Percentiles rank a stretch among this genome's conserved stretches.
Evolutionary conservation across 192 early-diverging fungal species (phyloP).

Genomic region (Piromyces sp.): DNA sequence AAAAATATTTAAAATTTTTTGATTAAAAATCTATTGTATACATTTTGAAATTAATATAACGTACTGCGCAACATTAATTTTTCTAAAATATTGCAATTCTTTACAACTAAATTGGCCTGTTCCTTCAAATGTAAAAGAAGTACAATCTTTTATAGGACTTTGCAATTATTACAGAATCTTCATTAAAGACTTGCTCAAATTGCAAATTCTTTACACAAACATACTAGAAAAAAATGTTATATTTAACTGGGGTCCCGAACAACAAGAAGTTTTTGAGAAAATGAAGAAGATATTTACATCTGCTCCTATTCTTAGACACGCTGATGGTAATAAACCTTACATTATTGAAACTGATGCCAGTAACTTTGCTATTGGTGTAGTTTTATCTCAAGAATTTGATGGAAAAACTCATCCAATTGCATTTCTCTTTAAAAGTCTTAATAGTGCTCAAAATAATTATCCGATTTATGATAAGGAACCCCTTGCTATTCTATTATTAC

Average conservation of each 20-base stretch:
- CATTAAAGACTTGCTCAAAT: slow-evolving; percentile 9
- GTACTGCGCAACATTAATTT: too few relatives aligned
- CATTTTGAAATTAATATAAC: too few relatives aligned
- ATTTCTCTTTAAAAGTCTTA: slow-evolving; percentile 3
- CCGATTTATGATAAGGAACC: slow-evolving; percentile 17
- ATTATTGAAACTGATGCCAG: slow-evolving; percentile 3
- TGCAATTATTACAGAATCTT: slow-evolving; percentile 15
- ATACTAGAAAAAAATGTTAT: slow-evolving; percentile 9
- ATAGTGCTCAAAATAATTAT: slow-evolving; percentile 12
- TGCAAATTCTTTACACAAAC: slow-evolving; percentile 4
- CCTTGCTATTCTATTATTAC: too few relatives aligned
- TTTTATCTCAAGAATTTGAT: background rate
- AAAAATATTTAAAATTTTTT: too few relatives aligned
- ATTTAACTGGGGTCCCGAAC: too few relatives aligned
- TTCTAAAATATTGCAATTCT: too few relatives aligned
- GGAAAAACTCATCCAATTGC: slow-evolving; percentile 9
- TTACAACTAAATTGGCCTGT: slow-evolving; percentile 7
- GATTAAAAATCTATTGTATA: too few relatives aligned
- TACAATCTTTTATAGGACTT: slow-evolving; percentile 11
- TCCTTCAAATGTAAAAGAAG: slow-evolving; percentile 1
- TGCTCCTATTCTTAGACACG: background rate
- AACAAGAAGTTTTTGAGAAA: slow-evolving; percentile 1
- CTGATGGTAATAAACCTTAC: background rate
- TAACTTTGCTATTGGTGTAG: background rate
- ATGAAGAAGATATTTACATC: slow-evolving; percentile 1